phyloP scores from a whole-genome alignment of 2,329 filamentous ascomycete genomes.

The Bipolaris victoriae region DNA sequence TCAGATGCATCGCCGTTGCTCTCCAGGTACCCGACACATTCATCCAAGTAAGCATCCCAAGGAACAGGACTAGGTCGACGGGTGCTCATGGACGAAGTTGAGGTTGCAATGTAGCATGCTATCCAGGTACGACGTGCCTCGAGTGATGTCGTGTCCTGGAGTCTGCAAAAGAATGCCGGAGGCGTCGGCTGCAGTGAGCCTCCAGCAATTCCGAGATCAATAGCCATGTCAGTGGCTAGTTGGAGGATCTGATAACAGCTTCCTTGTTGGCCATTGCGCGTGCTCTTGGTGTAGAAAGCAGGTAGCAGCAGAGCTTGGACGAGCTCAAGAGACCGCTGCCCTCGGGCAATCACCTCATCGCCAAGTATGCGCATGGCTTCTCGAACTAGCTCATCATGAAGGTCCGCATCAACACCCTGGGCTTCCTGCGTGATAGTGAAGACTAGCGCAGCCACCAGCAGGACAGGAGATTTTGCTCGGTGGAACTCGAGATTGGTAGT shows the following conservation, averaged over 20 bases:
- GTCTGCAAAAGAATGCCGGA: conserved; percentile 29
- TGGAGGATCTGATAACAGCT: conserved; percentile 37
- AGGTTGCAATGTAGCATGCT: conserved; percentile 34
- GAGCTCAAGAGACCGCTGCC: conserved; percentile 35
- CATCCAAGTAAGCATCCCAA: conserved; percentile 32
- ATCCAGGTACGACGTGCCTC: conserved; percentile 41
- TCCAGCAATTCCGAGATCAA: conserved; percentile 38
- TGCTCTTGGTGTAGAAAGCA: conserved; percentile 32
- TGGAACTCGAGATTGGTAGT: conserved; percentile 19
- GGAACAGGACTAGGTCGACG: conserved; percentile 31
- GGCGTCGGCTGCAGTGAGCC: conserved; percentile 31
- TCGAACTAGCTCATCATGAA: conserved; percentile 35
- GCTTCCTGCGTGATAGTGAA: conserved; percentile 28
- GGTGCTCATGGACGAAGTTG: conserved; percentile 26
- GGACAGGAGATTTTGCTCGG: conserved; percentile 30
- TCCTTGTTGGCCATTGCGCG: conserved; percentile 24
- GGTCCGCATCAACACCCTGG: conserved; percentile 27
- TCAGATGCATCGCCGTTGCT: conserved; percentile 25
- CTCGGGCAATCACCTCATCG: conserved; percentile 29
- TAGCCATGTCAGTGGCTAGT: conserved; percentile 38
- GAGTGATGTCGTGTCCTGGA: conserved; percentile 27
- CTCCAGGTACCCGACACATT: conserved; percentile 29
- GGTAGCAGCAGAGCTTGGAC: conserved; percentile 36
- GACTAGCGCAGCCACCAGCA: conserved; percentile 30
- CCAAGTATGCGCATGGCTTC: conserved; percentile 32